Percentiles rank a stretch among this genome's conserved stretches.
These are phyloP conservation scores for Syzygium oleosum DNA, from an alignment of 345 rosid genomes.

Conservation along the genomic window DNA sequence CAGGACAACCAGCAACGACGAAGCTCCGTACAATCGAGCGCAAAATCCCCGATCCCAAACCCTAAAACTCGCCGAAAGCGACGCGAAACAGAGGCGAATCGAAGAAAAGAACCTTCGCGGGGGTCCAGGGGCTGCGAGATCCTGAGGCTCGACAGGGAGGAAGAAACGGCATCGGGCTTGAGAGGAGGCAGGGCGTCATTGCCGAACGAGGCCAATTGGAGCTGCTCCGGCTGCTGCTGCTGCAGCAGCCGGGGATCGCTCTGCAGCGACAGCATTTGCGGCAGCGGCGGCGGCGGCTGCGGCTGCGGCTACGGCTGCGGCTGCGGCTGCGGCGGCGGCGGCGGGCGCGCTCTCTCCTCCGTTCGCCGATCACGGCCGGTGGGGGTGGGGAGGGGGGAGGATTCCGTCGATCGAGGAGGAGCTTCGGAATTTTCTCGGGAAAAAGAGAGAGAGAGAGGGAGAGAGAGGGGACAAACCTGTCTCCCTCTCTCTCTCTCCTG, in stretches of 20 bases:
- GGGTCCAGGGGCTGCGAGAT: slow-evolving; percentile 6
- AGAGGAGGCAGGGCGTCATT: slow-evolving; percentile 7
- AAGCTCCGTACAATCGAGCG: background rate
- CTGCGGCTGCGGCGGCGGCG: background rate
- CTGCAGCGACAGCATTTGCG: slow-evolving; percentile 11
- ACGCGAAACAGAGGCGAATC: background rate
- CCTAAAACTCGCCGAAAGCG: background rate
- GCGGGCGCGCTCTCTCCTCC: background rate
- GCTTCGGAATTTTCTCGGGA: background rate
- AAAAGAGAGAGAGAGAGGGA: background rate
- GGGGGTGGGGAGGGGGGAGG: background rate
- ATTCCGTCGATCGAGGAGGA: background rate
- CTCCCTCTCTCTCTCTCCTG: slow-evolving; percentile 1
- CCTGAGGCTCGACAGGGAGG: slow-evolving; percentile 4
- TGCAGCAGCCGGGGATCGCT: slow-evolving; percentile 8
- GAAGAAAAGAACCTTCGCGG: slow-evolving; percentile 5
- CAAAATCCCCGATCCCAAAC: background rate
- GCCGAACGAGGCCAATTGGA: background rate
- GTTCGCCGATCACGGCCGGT: background rate
- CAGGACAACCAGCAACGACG: background rate
- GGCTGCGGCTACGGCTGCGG: no score
- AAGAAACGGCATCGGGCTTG: background rate
- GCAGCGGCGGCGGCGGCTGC: background rate
- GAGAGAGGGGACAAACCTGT: background rate
- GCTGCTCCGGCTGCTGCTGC: background rate